Evolutionary conservation across 2,329 filamentous ascomycete genomes (phyloP).

Genomic region (Coniochaeta pulveracea): DNA sequence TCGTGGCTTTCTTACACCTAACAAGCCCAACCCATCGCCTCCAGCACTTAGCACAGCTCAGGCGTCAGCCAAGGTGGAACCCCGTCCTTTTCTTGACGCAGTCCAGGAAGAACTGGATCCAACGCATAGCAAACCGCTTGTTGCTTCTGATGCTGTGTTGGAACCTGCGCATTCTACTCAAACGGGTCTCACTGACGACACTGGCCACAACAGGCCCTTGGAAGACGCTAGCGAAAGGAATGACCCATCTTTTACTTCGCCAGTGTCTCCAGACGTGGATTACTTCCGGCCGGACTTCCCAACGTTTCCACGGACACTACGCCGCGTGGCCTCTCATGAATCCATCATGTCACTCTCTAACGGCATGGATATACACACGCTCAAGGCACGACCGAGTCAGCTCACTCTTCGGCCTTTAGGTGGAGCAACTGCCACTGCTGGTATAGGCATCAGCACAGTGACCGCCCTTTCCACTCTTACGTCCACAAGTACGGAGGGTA

Average conservation of each 20-base stretch:
- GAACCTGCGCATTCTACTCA: no score
- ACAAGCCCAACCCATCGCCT: no score
- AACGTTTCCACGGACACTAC: slow-evolving; percentile 32
- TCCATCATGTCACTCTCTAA: slow-evolving; percentile 80
- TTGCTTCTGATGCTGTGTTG: no score
- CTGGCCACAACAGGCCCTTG: no score
- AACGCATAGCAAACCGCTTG: no score
- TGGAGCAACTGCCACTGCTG: slow-evolving; percentile 38
- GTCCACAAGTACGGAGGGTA: slow-evolving; percentile 23
- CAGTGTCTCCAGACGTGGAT: not conserved
- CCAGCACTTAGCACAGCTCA: not conserved
- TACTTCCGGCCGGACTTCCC: slow-evolving; percentile 21
- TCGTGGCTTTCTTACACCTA: slow-evolving; percentile 10
- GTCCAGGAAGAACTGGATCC: not conserved
- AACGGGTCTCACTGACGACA: no score
- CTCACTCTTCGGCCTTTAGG: slow-evolving; percentile 47
- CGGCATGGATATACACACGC: slow-evolving; percentile 81
- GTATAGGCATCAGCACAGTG: slow-evolving; percentile 44
- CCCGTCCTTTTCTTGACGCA: not conserved
- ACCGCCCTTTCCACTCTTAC: slow-evolving; percentile 48
- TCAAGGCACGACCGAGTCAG: slow-evolving; percentile 66
- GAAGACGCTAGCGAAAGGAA: no score
- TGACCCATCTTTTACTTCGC: no score
- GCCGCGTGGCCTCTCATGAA: slow-evolving; percentile 67
- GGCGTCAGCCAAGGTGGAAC: not conserved